Conservation (phyloP, 192 early-diverging fungal genomes). For the Coemansia sp. region DNA sequence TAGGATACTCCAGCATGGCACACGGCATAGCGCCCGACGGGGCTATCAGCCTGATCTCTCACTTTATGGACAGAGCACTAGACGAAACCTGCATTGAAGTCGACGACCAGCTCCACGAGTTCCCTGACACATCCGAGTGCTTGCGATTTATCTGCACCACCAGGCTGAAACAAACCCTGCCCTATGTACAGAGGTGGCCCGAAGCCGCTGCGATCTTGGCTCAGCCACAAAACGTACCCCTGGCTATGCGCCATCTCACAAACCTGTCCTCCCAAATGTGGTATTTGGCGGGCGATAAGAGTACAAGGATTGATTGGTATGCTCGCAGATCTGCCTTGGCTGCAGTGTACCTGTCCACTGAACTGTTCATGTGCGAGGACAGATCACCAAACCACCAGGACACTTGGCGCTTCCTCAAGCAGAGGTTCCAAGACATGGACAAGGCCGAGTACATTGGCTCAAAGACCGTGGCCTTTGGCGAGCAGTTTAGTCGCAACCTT, state of each 20-base stretch:
- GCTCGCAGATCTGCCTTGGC: constrained; percentile 79
- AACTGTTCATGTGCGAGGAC: constrained; percentile 94
- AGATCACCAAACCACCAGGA: constrained; percentile 69
- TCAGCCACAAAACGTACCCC: constrained; percentile 74
- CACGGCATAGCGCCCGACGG: constrained; percentile 72
- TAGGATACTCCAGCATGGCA: constrained; percentile 72
- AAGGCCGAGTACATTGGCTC: constrained; percentile 55
- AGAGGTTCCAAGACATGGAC: constrained; percentile 73
- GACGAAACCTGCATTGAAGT: constrained; percentile 63
- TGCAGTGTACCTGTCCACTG: constrained; percentile 82
- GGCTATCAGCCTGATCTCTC: constrained; percentile 69
- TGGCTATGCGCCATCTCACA: constrained; percentile 69
- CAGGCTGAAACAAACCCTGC: constrained; percentile 72
- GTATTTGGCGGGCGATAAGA: constrained; percentile 84
- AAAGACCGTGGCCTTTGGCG: constrained; percentile 18
- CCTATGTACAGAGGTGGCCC: constrained; percentile 76
- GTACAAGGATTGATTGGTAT: constrained; percentile 87
- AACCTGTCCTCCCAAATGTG: constrained; percentile 85
- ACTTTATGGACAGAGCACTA: constrained; percentile 74
- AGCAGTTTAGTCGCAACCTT: constrained; percentile 50
- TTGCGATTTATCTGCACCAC: constrained; percentile 64
- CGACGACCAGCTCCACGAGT: constrained; percentile 60
- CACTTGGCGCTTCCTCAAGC: constrained; percentile 80
- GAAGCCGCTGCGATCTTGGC: constrained; percentile 76
- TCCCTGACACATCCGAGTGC: constrained; percentile 55